These are phyloP conservation scores for Hemileccinum impolitum DNA, from an alignment of 768 basidiomycete genomes.

Conservation along the genomic window DNA sequence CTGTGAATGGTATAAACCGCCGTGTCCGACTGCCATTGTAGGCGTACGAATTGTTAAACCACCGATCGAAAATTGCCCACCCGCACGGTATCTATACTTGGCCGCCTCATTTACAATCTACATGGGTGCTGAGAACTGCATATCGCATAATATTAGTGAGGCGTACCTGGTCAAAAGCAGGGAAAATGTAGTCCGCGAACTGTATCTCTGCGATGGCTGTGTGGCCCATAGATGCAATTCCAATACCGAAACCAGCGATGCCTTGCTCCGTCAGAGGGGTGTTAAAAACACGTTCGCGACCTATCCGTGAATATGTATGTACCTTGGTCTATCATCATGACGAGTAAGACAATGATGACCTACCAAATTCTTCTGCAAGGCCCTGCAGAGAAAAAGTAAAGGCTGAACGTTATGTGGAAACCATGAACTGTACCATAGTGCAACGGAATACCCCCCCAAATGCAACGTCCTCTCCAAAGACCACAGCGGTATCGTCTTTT, in stretches of 20 bases:
- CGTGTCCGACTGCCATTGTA: slow-evolving; percentile 91
- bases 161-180: slow-evolving; percentile 88
- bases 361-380: slow-evolving; percentile 89
- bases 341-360: slow-evolving; percentile 16
- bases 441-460: slow-evolving; percentile 96
- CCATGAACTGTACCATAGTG: slow-evolving; percentile 63
- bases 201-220: slow-evolving; percentile 94
- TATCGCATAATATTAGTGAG: not conserved
- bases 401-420: not conserved
- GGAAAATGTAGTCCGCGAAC: slow-evolving; percentile 88
- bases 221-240: slow-evolving; percentile 88
- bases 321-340: not conserved
- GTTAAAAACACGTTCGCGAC: slow-evolving; percentile 91
- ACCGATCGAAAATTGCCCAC: slow-evolving; percentile 80
- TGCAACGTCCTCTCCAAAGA: slow-evolving; percentile 90
- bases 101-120: slow-evolving; percentile 95
- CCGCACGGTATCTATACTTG: slow-evolving; percentile 88
- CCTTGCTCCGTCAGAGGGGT: slow-evolving; percentile 92
- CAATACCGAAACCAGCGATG: slow-evolving; percentile 93
- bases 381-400: slow-evolving; percentile 46
- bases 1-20: slow-evolving; percentile 92
- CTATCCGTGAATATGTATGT: slow-evolving; percentile 36
- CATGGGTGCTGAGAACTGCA: not conserved
- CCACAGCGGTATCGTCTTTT: slow-evolving; percentile 83
- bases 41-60: slow-evolving; percentile 80